Conservation (phyloP, 768 basidiomycete genomes). For the Termitomyces sp. region DNA sequence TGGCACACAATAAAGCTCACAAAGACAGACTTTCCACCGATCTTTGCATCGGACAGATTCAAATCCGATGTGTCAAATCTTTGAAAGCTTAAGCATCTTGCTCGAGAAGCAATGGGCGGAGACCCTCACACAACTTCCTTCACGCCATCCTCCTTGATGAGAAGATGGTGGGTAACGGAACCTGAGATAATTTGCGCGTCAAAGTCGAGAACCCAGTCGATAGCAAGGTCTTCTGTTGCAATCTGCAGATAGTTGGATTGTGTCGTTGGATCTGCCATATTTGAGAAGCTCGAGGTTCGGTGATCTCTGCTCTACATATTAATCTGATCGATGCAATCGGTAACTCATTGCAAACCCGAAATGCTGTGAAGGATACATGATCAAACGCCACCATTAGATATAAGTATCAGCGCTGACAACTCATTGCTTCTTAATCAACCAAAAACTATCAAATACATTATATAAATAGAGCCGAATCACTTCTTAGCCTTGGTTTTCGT, state of each 20-base stretch:
- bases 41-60: constrained; percentile 47
- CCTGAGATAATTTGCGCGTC: constrained; percentile 43
- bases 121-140: constrained; percentile 53
- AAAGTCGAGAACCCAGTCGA: constrained; percentile 83
- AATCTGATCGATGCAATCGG: not conserved
- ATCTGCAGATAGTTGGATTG: constrained; percentile 78
- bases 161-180: constrained; percentile 56
- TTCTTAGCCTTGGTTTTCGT: constrained; percentile 14
- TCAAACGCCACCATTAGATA: too few relatives aligned
- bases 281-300: not conserved
- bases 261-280: constrained; percentile 49
- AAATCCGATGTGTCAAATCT: constrained; percentile 78
- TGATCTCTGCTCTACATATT: not conserved
- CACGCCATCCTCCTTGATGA: constrained; percentile 47
- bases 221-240: constrained; percentile 57
- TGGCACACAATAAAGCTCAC: constrained; percentile 27
- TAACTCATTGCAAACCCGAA: not conserved
- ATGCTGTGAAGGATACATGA: not conserved
- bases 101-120: not conserved
- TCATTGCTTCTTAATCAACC: not conserved
- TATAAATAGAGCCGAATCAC: not conserved
- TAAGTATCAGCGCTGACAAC: too few relatives aligned
- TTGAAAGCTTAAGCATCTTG: not conserved
- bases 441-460: not conserved
- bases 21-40: constrained; percentile 42